Evolutionary conservation across 2,329 filamentous ascomycete species (phyloP).

Genomic region (Fusarium nelsonii): DNA sequence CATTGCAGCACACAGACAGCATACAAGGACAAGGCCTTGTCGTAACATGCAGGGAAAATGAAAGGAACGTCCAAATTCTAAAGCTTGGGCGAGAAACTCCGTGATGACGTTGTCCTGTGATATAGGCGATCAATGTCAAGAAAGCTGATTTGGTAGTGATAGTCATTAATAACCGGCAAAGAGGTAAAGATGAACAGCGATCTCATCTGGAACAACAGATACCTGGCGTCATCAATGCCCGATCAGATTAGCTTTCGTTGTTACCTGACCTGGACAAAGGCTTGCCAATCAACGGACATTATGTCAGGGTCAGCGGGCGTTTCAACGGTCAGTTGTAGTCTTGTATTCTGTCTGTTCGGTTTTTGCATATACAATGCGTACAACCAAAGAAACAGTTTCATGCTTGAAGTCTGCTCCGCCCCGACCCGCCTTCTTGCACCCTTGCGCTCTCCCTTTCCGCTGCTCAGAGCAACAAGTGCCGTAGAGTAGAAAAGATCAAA

Average conservation of each 20-base stretch:
- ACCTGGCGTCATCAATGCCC: constrained; percentile 28
- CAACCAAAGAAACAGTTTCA: not conserved
- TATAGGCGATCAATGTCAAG: constrained; percentile 11
- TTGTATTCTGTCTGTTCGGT: constrained; percentile 7
- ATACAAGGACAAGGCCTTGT: constrained; percentile 24
- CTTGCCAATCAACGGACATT: constrained; percentile 19
- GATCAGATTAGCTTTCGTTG: constrained; percentile 30
- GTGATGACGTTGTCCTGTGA: constrained; percentile 15
- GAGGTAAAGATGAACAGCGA: constrained; percentile 16
- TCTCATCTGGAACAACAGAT: constrained; percentile 20
- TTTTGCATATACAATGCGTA: not conserved
- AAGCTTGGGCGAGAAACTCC: constrained; percentile 2
- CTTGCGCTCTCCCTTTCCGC: not conserved
- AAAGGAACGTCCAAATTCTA: constrained; percentile 2
- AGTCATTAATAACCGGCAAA: not conserved
- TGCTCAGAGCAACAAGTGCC: constrained; percentile 2
- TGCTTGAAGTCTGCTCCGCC: not conserved
- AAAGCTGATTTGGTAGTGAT: constrained; percentile 13
- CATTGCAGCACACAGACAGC: constrained; percentile 4
- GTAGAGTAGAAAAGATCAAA: constrained; percentile 1
- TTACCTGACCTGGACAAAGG: constrained; percentile 7
- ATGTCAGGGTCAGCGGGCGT: constrained; percentile 26
- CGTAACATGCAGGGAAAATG: constrained; percentile 5
- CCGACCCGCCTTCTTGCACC: not conserved
- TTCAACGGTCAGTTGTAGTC: constrained; percentile 13